Base-by-base conservation (phyloP, 352 stramenopile species). In the Phytophthora ohioensis region DNA sequence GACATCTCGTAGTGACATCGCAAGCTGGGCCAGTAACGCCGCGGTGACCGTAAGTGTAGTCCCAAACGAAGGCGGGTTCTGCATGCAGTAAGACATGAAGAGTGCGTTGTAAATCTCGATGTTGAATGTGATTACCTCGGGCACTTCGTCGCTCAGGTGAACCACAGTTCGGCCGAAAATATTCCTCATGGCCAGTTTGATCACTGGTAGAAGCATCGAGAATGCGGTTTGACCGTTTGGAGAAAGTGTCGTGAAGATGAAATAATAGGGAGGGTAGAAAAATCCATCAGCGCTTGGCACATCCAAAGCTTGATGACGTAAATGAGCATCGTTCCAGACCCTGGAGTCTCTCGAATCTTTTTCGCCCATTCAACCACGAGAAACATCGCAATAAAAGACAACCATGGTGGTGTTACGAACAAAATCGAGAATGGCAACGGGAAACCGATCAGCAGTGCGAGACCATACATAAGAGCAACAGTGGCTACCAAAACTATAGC, bases 41-140 rank as follows among this genome's bases (percentile, higher is more conserved):
- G 36, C 58, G 47, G 67, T 76, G 13, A 76, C 21, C 11, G 27
- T 52, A 4, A 65, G 27, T 8, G 57, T 73, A 1, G 52, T 74
- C 13, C 45, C 53, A 11, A 73, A 35, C 7, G 67, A 79, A 11
- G 67, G 62, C 11, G 64, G 71, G 12, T 67, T 76, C 31, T 76
- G 67, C 57, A 76, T 76, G 41, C 67, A 79, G 42, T 73, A 76
- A 3, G 67, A 66, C 10, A 76, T 43, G 31, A 76, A 79, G 2
- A 76, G 53, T 4, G 72, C 46, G 21, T 71, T 79, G 42, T 59
- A 79, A 27, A 79, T 36, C 31, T 78, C 66, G 11, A 64, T 54
- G 46, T 75, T 75, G 43, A 78, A 69, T 6, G 55, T 63, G 35
- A 75, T 62, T 2, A 71, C 48, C 42, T 74, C 64, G 4, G 70